Percentiles rank a stretch among this genome's conserved stretches.
Evolutionary conservation across 2,329 filamentous ascomycete genomes (phyloP).

Genomic region (Fusarium sp.): DNA sequence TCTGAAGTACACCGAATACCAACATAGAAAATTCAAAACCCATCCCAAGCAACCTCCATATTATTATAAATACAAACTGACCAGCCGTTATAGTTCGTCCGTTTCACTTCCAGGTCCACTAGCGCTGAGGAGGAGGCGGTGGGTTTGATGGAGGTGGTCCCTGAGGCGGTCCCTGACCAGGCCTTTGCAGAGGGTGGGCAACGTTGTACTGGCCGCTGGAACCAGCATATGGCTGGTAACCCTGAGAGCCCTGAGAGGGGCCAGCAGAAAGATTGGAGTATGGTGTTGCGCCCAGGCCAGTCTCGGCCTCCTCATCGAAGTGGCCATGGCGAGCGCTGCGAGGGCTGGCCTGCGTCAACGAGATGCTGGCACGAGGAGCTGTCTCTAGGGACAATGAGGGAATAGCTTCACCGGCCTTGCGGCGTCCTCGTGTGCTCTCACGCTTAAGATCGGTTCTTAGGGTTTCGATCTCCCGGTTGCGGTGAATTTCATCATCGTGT

Average conservation of each 20-base stretch:
- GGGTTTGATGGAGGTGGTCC: conserved; percentile 50
- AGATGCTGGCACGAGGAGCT: conserved; percentile 41
- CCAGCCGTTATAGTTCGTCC: conserved; percentile 30
- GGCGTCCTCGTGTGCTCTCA: conserved; percentile 63
- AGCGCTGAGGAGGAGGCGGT: conserved; percentile 46
- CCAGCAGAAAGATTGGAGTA: conserved; percentile 49
- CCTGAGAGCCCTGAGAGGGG: conserved; percentile 39
- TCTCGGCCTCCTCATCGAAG: conserved; percentile 62
- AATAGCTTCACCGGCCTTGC: conserved; percentile 62
- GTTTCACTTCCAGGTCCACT: conserved; percentile 41
- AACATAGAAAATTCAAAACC: conserved; percentile 32
- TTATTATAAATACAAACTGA: conserved; percentile 30
- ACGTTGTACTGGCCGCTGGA: conserved; percentile 39
- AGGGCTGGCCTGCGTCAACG: conserved; percentile 48
- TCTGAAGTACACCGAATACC: conserved; percentile 34
- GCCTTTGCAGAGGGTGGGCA: conserved; percentile 42
- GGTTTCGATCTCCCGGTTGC: conserved; percentile 56
- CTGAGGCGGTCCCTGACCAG: conserved; percentile 34
- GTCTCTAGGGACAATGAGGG: conserved; percentile 53
- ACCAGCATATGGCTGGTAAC: conserved; percentile 44
- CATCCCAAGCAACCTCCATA: conserved; percentile 17
- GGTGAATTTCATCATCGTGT: conserved; percentile 52
- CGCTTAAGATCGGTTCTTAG: conserved; percentile 56
- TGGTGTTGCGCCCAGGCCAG: conserved; percentile 50
- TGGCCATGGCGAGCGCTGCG: conserved; percentile 52